A percentile compares a stretch with the other conserved stretches of the same genome.
These are phyloP conservation scores for Polytrichum formosum DNA, from an alignment of 225 moss, liverwort and hornwort species.

Conservation along the genomic window DNA sequence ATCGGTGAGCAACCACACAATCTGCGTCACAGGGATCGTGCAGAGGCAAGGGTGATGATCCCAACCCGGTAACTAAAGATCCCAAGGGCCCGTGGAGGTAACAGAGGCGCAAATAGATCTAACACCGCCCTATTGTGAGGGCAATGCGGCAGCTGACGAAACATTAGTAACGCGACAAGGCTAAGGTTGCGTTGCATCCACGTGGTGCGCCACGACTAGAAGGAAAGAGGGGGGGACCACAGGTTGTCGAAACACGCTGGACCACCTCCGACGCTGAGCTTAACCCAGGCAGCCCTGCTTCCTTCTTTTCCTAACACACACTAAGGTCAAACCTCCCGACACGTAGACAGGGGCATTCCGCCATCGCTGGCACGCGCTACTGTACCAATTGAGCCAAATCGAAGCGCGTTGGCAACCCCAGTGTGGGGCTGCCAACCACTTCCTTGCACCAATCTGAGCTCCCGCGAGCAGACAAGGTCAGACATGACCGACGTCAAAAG, in stretches of 20 bases:
- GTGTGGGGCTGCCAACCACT: too few species aligned
- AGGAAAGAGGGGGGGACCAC: too few species aligned
- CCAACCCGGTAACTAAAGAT: too few species aligned
- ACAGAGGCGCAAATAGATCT: background rate
- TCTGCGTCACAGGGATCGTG: too few species aligned
- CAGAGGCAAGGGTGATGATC: too few species aligned
- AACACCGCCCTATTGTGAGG: background rate
- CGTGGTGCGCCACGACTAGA: too few species aligned
- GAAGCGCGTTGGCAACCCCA: background rate
- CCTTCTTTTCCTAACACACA: background rate
- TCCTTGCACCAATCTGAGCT: constrained; percentile 11
- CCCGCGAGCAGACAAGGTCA: constrained; percentile 15
- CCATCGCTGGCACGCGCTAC: constrained; percentile 10
- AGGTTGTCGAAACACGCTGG: too few species aligned
- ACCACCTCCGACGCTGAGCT: background rate
- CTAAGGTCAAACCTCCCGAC: constrained; percentile 22
- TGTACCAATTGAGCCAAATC: constrained; percentile 4
- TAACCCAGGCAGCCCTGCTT: background rate
- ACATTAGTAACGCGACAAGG: background rate
- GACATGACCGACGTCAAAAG: background rate
- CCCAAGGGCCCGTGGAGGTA: too few species aligned
- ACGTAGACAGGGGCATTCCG: background rate
- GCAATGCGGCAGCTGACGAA: background rate
- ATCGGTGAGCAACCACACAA: too few species aligned
- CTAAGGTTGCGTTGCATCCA: too few species aligned